Conservation (phyloP, 2,329 filamentous ascomycete genomes). For the Coniochaeta hoffmannii region DNA sequence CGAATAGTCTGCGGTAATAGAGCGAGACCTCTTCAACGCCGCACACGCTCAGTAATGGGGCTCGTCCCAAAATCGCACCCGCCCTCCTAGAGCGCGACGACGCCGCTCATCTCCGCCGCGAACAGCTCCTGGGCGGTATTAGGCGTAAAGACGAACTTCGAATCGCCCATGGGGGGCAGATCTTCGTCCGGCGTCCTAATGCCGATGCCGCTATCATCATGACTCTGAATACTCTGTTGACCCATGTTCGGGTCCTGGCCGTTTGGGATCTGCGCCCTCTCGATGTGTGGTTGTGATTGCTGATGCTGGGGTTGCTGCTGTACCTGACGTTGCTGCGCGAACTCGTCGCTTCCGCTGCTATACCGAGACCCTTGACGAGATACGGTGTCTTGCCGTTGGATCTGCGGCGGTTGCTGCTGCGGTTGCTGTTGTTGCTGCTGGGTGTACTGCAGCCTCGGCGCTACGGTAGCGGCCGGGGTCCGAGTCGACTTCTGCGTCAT, state of each 20-base stretch:
- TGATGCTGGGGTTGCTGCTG: conserved; percentile 37
- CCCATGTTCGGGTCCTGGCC: conserved; percentile 25
- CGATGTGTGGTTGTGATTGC: conserved; percentile 38
- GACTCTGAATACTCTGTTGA: conserved; percentile 32
- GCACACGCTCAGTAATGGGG: not conserved
- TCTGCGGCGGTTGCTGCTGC: not conserved
- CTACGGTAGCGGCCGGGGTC: not conserved
- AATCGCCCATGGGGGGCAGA: conserved; percentile 50
- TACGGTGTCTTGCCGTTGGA: not conserved
- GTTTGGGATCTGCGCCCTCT: not conserved
- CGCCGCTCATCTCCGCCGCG: not conserved
- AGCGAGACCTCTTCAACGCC: not conserved
- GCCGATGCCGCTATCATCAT: conserved; percentile 71
- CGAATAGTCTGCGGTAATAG: not conserved
- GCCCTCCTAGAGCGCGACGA: not conserved
- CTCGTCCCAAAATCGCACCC: not conserved
- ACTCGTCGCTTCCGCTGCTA: conserved; percentile 34
- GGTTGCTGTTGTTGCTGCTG: not conserved
- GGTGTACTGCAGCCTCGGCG: not conserved
- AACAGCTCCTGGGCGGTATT: conserved; percentile 12
- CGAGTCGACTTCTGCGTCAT: conserved; percentile 50
- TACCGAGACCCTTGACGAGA: conserved; percentile 29
- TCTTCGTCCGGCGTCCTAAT: conserved; percentile 62
- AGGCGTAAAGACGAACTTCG: conserved; percentile 41
- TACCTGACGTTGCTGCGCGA: conserved; percentile 21